Base-by-base conservation (phyloP, 2,329 filamentous ascomycete genomes). In the Tolypocladium guangdongense region DNA sequence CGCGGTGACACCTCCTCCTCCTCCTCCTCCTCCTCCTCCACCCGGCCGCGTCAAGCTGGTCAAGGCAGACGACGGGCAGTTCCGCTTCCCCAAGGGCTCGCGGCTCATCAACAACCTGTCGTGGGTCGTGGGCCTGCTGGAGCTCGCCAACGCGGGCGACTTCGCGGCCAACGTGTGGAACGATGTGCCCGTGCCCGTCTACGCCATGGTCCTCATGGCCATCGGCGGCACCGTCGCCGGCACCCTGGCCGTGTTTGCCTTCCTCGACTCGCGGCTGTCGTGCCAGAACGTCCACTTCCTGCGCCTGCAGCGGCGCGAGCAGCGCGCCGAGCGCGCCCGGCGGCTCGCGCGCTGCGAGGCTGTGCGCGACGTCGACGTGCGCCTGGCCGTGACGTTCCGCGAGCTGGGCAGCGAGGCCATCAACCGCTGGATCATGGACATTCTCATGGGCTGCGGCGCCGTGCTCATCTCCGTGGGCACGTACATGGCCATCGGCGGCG, bases 81-180 rank as follows among this genome's bases (percentile, higher is more conserved):
- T 43, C 2, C 16, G n/a, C n/a, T 54, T 60, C 0, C 47, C 54
- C 6, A 55, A 55, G 0, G 55, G 59, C 4, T 55, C 57, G 4
- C 61, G 60, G 1, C 56, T 68, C 7, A 53, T 59, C 36, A 67
- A 68, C 54, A 62, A 69, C 20, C 60, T 69, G 1, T 56, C 61
- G 24, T 60, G 61, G 30, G 62, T 60, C 5, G 64, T 79, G 1
- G 79, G 77, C 0, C 75, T 76, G 49, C 72, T 82, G 20, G 78
- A 82, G 55, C 67, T 80, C 2, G 75, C 75, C 52, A 82, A 82
- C 59, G 76, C 77, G 0, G 72, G 73, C 2, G 78, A 82, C 58
- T 81, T 81, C 52, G 76, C 78, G 0, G 78, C 78, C 53, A 81
- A 82, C 52, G 72, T 81, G 1, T 82, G 76, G 75, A 81, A 82